Evolutionary conservation across 2,329 filamentous ascomycete species (phyloP).

Genomic region (Emergomyces pasteurianus): DNA sequence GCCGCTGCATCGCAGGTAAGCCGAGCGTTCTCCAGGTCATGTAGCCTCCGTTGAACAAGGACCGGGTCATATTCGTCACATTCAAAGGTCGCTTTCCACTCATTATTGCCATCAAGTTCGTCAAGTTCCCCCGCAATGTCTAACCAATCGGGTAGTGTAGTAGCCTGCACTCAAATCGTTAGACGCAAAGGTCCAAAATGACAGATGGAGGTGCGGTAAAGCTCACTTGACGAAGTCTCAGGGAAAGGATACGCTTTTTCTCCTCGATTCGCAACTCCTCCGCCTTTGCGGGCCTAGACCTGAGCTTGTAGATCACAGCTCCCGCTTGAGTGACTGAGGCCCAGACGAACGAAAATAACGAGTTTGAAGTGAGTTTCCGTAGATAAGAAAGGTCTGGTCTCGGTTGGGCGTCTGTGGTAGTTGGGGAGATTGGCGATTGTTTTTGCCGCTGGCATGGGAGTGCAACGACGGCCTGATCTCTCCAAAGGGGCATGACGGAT

Average conservation of each 20-base stretch:
- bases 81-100: conserved; percentile 61
- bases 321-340: conserved; percentile 22
- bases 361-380: conserved; percentile 20
- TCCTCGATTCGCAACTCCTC: conserved; percentile 41
- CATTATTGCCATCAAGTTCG: conserved; percentile 62
- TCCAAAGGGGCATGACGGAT: conserved; percentile 9
- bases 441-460: not conserved
- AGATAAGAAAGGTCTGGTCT: conserved; percentile 5
- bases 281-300: conserved; percentile 42
- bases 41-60: conserved; percentile 57
- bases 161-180: conserved; percentile 7
- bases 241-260: conserved; percentile 49
- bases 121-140: conserved; percentile 66
- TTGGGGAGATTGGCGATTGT: not conserved
- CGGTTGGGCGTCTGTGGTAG: not conserved
- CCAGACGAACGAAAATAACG: conserved; percentile 19
- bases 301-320: conserved; percentile 27
- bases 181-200: not conserved
- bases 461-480: conserved; percentile 8
- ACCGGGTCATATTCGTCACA: conserved; percentile 60
- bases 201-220: not conserved
- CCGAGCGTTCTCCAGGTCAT: conserved; percentile 63
- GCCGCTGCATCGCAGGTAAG: conserved; percentile 56
- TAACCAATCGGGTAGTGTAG: conserved; percentile 57
- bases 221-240: conserved; percentile 54